Percentiles rank a stretch among this genome's conserved stretches.
These are phyloP conservation scores for Spiraea crenata DNA, from an alignment of 331 rosid species.

Conservation along the genomic window DNA sequence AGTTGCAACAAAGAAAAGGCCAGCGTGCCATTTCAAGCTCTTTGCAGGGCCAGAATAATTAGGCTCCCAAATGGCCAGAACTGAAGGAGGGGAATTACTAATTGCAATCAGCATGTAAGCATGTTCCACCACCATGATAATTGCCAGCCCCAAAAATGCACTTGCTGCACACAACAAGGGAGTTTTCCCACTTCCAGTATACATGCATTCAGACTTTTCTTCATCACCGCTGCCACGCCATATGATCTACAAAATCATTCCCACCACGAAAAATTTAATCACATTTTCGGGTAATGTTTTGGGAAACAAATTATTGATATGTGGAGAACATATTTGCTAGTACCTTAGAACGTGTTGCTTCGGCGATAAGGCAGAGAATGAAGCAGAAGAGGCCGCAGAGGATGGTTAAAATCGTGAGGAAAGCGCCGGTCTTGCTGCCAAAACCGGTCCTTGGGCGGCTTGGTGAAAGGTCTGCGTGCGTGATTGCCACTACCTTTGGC, in stretches of 20 bases:
- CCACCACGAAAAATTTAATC: not conserved
- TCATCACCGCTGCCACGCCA: constrained; percentile 40
- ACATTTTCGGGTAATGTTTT: not conserved
- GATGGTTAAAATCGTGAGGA: constrained; percentile 55
- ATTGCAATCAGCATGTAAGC: constrained; percentile 66
- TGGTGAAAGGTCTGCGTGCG: constrained; percentile 88
- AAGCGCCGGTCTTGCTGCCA: constrained; percentile 71
- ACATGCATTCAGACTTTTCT: constrained; percentile 56
- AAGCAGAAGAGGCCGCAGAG: constrained; percentile 71
- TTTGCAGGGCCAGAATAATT: constrained; percentile 52
- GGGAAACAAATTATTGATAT: not conserved
- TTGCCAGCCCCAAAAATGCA: constrained; percentile 77
- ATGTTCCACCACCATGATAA: constrained; percentile 62
- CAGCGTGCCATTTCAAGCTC: constrained; percentile 66
- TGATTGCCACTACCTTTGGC: constrained; percentile 56
- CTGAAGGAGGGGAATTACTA: constrained; percentile 61
- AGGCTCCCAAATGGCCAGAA: constrained; percentile 54
- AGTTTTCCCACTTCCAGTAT: constrained; percentile 71
- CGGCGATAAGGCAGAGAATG: constrained; percentile 81
- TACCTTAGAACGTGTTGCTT: constrained; percentile 92
- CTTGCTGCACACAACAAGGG: constrained; percentile 66
- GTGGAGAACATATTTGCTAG: not conserved
- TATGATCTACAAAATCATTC: constrained; percentile 41
- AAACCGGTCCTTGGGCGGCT: constrained; percentile 46
- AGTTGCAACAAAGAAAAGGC: constrained; percentile 69